Conservation (phyloP, 2,329 filamentous ascomycete species). For the Atkinsonella hypoxylon region DNA sequence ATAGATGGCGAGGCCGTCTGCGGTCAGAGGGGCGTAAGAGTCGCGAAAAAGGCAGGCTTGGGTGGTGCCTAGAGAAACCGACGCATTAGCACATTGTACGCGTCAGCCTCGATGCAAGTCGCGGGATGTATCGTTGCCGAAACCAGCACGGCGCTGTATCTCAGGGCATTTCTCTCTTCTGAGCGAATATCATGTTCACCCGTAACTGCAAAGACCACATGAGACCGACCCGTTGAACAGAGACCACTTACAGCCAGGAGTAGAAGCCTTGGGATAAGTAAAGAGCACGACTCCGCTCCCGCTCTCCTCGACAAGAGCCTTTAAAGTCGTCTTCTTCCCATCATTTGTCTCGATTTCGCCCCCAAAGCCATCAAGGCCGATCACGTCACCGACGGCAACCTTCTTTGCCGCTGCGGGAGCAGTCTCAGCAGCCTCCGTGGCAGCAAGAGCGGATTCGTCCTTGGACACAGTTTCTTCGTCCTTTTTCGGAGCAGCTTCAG, state of each 20-base stretch:
- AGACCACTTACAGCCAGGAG: slow-evolving; percentile 72
- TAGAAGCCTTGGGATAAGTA: slow-evolving; percentile 91
- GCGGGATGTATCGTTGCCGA: no score
- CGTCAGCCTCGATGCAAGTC: neutral
- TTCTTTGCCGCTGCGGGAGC: slow-evolving; percentile 22
- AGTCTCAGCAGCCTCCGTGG: neutral
- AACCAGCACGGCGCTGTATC: neutral
- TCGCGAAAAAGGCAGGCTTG: slow-evolving; percentile 94
- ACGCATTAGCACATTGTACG: neutral
- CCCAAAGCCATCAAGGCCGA: slow-evolving; percentile 48
- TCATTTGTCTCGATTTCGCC: slow-evolving; percentile 77
- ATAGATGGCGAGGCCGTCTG: slow-evolving; percentile 73
- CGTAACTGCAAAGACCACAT: neutral
- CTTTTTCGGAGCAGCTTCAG: slow-evolving; percentile 9
- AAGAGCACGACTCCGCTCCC: slow-evolving; percentile 81
- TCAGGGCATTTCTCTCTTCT: no score
- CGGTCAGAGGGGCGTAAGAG: slow-evolving; percentile 61
- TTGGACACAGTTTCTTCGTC: slow-evolving; percentile 14
- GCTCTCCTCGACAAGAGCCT: slow-evolving; percentile 71
- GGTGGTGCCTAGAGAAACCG: slow-evolving; percentile 57
- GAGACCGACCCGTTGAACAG: no score
- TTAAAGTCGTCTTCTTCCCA: slow-evolving; percentile 66
- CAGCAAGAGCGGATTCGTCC: slow-evolving; percentile 9
- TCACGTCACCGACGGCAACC: slow-evolving; percentile 40
- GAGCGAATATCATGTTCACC: neutral